A percentile compares a stretch with the other conserved stretches of the same genome.
These are phyloP conservation scores for Wallemia ichthyophaga DNA, from an alignment of 1,284 basidiomycete species.

Conservation along the genomic window DNA sequence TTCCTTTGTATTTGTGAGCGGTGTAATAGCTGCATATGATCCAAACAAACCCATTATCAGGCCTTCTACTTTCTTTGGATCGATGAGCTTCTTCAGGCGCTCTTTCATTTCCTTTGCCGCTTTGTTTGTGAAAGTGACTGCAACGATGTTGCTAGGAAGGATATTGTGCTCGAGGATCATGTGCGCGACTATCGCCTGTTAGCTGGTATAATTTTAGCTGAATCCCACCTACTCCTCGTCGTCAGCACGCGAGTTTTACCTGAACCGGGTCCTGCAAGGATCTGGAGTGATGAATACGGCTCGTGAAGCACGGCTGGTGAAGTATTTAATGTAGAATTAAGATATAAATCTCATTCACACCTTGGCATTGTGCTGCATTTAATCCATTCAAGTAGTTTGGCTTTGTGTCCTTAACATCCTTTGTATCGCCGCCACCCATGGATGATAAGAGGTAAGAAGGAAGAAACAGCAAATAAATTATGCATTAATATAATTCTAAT, in stretches of 20 bases:
- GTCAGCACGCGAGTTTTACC: slow-evolving; percentile 36
- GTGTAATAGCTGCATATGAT: background rate
- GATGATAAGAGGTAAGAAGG: background rate
- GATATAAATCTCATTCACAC: background rate
- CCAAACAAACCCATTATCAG: slow-evolving; percentile 25
- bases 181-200: slow-evolving; percentile 25
- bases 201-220: background rate
- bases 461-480: background rate
- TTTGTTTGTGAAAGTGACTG: slow-evolving; percentile 65
- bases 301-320: slow-evolving; percentile 32
- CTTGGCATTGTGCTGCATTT: background rate
- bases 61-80: slow-evolving; percentile 26
- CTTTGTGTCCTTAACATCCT: background rate
- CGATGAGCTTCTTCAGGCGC: slow-evolving; percentile 39
- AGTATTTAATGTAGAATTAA: background rate
- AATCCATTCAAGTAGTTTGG: background rate
- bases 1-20: slow-evolving; percentile 24
- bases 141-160: slow-evolving; percentile 33
- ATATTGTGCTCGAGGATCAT: slow-evolving; percentile 30
- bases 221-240: slow-evolving; percentile 18
- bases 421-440: no score
- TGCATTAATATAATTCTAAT: background rate
- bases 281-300: slow-evolving; percentile 35
- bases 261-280: slow-evolving; percentile 56
- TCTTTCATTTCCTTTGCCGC: slow-evolving; percentile 66